Evolutionary conservation across 768 basidiomycete species (phyloP), one percentile per base, ranked within the genome.

Genomic region (Tricholoma sp.): DNA sequence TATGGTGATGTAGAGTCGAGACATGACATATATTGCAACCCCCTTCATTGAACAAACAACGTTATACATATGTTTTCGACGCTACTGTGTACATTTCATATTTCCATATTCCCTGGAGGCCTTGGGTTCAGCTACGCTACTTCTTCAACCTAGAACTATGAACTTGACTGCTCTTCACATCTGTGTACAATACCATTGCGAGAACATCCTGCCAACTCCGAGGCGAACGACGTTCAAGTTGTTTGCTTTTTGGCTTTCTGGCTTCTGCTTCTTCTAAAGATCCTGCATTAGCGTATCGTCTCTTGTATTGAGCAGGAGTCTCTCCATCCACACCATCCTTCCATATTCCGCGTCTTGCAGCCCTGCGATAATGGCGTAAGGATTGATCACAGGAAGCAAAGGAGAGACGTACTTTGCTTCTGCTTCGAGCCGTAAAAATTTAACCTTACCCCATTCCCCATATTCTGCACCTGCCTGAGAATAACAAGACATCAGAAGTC

Each of bases 271-370:
- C 64, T 12, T 59, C 60, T 7, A 56, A 49, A 4, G 62, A 57
- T 24, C 55, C 51, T 7, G 66, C 62, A 47, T 62, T 59, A 0
- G 80, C 78, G 62, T 84, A 70, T 34, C 90, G 77, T 33, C 82
- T 83, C 72, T 97, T 95, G 69, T 89, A 95, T 50, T 88, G 85
- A 0, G 84, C 80, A 0, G 94, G 94, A 7, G 81, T 83, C 61
- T 95, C 94, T 12, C 73, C 73, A 5, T 59, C 62, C 0, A 62
- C 63, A 1, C 83, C 84, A 3, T 78, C 59, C 28, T 70, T 74
- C 93, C 93, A 96, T 78, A 94, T 88, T 0, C 94, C 94, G 57
- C 76, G 73, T 52, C 79, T 80, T 31, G 80, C 80, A 34, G 70
- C 66, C 63, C 91, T 94, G 56, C 4, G 37, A n/a, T 29, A 37